A percentile compares a stretch with the other conserved stretches of the same genome.
Conservation (phyloP, 208 protist genomes). For the Angomonas desouzai region DNA sequence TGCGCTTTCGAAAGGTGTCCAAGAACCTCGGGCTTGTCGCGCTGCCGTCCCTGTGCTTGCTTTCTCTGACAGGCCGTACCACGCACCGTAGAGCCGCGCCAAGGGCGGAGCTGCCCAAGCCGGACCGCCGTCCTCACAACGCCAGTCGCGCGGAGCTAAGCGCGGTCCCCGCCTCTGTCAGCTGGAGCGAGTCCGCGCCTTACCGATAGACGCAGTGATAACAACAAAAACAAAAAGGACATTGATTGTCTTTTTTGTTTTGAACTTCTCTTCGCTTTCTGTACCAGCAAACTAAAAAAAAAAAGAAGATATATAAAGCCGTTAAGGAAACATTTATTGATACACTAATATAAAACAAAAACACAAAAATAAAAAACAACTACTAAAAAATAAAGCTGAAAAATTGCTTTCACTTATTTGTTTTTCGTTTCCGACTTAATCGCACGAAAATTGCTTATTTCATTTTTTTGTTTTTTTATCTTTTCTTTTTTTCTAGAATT, state of each 20-base stretch:
- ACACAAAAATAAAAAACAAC: not conserved
- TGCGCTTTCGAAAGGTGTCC: constrained; percentile 53
- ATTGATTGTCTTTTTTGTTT: not conserved
- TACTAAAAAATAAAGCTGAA: not conserved
- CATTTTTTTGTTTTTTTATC: not conserved
- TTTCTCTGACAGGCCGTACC: constrained; percentile 68
- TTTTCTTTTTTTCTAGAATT: constrained; percentile 19
- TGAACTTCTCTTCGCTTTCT: too few relatives aligned
- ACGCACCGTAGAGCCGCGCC: constrained; percentile 44
- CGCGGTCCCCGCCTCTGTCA: constrained; percentile 2
- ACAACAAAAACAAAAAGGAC: constrained; percentile 14
- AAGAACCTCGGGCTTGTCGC: constrained; percentile 77
- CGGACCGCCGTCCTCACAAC: constrained; percentile 42
- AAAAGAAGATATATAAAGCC: not conserved
- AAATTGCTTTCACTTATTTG: not conserved
- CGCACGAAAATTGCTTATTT: too few relatives aligned
- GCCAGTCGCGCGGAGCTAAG: constrained; percentile 46
- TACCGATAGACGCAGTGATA: not conserved
- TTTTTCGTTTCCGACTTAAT: too few relatives aligned
- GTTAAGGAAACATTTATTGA: constrained; percentile 1
- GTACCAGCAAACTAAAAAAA: too few relatives aligned
- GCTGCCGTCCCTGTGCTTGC: constrained; percentile 55
- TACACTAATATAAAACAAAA: not conserved
- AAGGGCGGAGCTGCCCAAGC: constrained; percentile 38
- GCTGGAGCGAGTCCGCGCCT: not conserved